Evolutionary conservation across 108 stramenopile genomes (phyloP).

Genomic region (Skeletonema potamos): DNA sequence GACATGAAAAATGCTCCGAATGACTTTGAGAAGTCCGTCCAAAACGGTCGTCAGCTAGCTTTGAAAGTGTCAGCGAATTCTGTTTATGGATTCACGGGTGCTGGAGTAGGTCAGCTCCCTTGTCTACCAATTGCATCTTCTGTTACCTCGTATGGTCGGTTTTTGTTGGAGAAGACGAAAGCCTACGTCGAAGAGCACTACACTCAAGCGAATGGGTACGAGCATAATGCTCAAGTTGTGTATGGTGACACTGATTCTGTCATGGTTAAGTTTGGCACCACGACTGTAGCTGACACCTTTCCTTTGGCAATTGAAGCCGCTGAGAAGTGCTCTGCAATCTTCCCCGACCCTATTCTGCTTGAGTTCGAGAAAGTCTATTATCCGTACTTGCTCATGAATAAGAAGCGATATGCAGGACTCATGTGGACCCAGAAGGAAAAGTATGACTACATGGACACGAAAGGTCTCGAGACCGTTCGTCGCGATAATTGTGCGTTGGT

Average conservation of each 20-base stretch:
- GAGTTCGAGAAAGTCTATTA: constrained; percentile 99
- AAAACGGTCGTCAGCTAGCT: constrained; percentile 99
- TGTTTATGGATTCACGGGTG: constrained; percentile 99
- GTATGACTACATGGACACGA: constrained; percentile 99
- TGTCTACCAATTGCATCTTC: constrained; percentile 98
- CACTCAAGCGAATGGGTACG: constrained; percentile 94
- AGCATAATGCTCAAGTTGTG: constrained; percentile 93
- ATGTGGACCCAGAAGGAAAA: constrained; percentile 96
- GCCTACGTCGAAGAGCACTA: constrained; percentile 92
- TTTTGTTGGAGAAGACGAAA: constrained; percentile 91
- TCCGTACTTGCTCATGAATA: constrained; percentile 97
- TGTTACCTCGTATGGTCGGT: constrained; percentile 95
- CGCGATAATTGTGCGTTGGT: constrained; percentile 99
- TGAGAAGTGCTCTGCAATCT: constrained; percentile 91
- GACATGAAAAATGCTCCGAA: constrained; percentile 99
- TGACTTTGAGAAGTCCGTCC: constrained; percentile 98
- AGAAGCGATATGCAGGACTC: constrained; percentile 99
- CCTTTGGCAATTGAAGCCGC: constrained; percentile 95
- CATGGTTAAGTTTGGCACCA: constrained; percentile 98
- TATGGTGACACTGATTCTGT: constrained; percentile 99
- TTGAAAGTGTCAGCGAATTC: constrained; percentile 99
- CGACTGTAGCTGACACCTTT: constrained; percentile 92
- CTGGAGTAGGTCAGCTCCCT: constrained; percentile 97
- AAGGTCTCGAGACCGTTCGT: constrained; percentile 98
- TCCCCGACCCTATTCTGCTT: constrained; percentile 87